phyloP scores from a whole-genome alignment of 108 stramenopile genomes.

The Nannochloropsis gaditana region DNA sequence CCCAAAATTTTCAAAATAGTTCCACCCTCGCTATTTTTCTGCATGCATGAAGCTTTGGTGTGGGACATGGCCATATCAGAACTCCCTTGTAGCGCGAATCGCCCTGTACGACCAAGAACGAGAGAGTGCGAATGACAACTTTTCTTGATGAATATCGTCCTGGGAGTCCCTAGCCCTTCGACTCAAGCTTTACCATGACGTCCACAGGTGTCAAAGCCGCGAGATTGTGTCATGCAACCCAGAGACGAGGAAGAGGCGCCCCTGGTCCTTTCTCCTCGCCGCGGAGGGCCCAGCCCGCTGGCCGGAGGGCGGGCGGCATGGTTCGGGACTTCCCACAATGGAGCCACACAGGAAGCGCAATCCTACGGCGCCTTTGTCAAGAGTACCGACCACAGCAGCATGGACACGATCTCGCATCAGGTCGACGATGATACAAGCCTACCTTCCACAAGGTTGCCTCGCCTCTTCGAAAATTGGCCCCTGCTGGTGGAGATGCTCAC shows the following conservation, averaged over 20 bases:
- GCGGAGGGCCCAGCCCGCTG: not conserved
- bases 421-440: not conserved
- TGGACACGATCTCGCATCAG: not conserved
- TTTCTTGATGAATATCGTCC: too few species aligned
- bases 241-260: not conserved
- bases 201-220: not conserved
- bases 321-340: too few species aligned
- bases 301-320: too few species aligned
- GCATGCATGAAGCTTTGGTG: too few species aligned
- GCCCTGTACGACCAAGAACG: too few species aligned
- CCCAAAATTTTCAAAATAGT: too few species aligned
- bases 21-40: too few species aligned
- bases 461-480: not conserved
- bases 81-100: too few species aligned
- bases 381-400: not conserved
- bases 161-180: not conserved
- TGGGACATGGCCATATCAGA: too few species aligned
- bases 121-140: too few species aligned
- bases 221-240: not conserved
- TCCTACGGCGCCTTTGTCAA: constrained; percentile 7
- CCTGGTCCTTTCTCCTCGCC: not conserved
- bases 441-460: not conserved
- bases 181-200: not conserved
- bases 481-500: not conserved
- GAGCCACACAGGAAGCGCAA: not conserved